A percentile compares a stretch with the other conserved stretches of the same genome.
Evolutionary conservation across 2,329 filamentous ascomycete species (phyloP).

Genomic region (Fusarium udum): DNA sequence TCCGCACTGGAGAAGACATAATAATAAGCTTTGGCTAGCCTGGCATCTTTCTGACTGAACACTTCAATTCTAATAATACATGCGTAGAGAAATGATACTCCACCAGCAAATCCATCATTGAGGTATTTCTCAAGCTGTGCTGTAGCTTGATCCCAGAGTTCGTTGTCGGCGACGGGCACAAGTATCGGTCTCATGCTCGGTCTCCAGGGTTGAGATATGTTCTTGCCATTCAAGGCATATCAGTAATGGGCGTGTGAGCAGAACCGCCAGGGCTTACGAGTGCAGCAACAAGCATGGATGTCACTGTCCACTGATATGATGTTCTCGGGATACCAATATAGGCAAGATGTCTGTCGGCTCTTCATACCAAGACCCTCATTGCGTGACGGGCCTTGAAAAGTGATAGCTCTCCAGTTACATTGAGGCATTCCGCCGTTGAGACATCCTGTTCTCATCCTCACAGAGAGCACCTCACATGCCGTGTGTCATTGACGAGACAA

Average conservation of each 20-base stretch:
- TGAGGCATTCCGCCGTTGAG: background rate
- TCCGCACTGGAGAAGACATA: slow-evolving; percentile 16
- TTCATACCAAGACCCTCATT: background rate
- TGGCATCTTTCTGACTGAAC: slow-evolving; percentile 12
- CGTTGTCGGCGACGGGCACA: slow-evolving; percentile 1
- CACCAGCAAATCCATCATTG: background rate
- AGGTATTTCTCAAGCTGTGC: background rate
- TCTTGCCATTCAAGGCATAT: background rate
- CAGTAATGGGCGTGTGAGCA: background rate
- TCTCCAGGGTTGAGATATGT: background rate
- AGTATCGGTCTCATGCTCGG: background rate
- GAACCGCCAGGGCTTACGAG: background rate
- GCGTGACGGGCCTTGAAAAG: background rate
- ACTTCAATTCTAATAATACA: background rate
- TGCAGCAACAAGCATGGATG: background rate
- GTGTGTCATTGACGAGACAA: background rate
- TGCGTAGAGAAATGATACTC: background rate
- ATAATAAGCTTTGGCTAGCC: slow-evolving; percentile 31
- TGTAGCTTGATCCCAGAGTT: slow-evolving; percentile 14
- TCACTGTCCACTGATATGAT: background rate
- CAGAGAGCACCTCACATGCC: background rate
- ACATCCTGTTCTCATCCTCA: background rate
- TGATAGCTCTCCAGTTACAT: background rate
- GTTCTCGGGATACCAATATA: slow-evolving; percentile 20
- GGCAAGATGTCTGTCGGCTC: background rate